phyloP scores from a whole-genome alignment of 805 yeast species.

The Metschnikowia reukaufii region DNA sequence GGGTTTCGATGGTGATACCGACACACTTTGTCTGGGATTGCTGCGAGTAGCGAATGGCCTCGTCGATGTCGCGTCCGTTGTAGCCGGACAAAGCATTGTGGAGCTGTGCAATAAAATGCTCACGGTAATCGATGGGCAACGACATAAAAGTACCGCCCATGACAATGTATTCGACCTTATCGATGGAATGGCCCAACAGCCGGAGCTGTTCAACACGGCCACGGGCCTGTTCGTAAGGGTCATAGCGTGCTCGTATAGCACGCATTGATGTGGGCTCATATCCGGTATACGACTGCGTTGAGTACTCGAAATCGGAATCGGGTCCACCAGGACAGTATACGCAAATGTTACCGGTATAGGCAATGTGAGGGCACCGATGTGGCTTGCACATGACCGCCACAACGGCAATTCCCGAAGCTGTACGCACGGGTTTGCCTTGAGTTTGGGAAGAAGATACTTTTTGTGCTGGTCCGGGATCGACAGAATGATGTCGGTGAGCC shows the following conservation, averaged over 20 bases:
- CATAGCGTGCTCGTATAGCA: constrained; percentile 97
- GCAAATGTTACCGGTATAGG: constrained; percentile 97
- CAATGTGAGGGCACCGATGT: constrained; percentile 98
- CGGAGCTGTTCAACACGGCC: constrained; percentile 96
- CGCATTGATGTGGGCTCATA: constrained; percentile 99
- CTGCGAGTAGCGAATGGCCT: constrained; percentile 87
- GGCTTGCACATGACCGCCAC: constrained; percentile 99
- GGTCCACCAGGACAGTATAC: constrained; percentile 99
- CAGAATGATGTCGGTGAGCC: constrained; percentile 90
- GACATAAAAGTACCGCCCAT: constrained; percentile 99
- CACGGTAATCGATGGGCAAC: constrained; percentile 84
- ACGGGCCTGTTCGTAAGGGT: constrained; percentile 97
- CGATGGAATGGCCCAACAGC: constrained; percentile 93
- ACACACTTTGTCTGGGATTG: constrained; percentile 96
- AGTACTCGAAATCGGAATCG: constrained; percentile 95
- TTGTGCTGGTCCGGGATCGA: constrained; percentile 96
- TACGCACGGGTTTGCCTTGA: constrained; percentile 98
- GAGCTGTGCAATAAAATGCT: constrained; percentile 79
- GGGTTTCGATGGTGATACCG: constrained; percentile 96
- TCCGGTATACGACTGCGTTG: constrained; percentile 97
- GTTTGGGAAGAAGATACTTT: constrained; percentile 84
- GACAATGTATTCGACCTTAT: constrained; percentile 94
- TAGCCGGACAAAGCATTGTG: constrained; percentile 96
- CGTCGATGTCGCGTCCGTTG: constrained; percentile 83
- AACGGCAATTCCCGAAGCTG: constrained; percentile 98